Conservation (phyloP, 805 yeast species). For the Yarrowia divulgata region DNA sequence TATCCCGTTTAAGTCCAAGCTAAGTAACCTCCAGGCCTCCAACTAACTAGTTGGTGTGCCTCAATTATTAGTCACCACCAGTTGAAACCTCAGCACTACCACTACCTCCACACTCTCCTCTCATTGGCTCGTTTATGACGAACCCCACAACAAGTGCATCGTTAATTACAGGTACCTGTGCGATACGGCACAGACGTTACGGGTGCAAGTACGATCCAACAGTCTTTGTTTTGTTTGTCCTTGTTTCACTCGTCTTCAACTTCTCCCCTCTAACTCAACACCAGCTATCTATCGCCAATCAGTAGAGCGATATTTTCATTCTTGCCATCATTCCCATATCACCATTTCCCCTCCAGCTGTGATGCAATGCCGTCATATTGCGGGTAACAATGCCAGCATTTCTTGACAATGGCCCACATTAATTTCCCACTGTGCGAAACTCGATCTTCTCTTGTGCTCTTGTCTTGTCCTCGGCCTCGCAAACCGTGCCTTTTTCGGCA, state of each 20-base stretch:
- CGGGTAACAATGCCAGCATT: too few relatives aligned
- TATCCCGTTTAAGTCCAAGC: too few relatives aligned
- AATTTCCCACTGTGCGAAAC: neutral
- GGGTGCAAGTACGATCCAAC: too few relatives aligned
- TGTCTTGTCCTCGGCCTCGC: neutral
- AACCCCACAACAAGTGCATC: neutral
- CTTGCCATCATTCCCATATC: neutral
- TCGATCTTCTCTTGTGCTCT: too few relatives aligned
- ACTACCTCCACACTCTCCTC: too few relatives aligned
- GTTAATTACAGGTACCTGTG: neutral
- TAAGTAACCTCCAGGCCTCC: too few relatives aligned
- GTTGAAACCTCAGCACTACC: too few relatives aligned
- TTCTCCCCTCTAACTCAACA: neutral
- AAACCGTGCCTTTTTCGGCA: slow-evolving; percentile 4
- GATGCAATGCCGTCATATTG: neutral
- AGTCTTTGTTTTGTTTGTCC: neutral
- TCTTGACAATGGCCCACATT: too few relatives aligned
- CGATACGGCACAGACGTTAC: too few relatives aligned
- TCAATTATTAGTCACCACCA: too few relatives aligned
- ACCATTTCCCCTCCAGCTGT: neutral
- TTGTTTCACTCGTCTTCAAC: neutral
- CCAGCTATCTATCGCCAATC: slow-evolving; percentile 23
- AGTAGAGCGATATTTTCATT: neutral
- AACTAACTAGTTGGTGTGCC: too few relatives aligned
- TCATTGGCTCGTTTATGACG: too few relatives aligned